Percentiles rank a stretch among this genome's conserved stretches.
Conservation (phyloP, 495 filamentous ascomycete species). For the Penicillium crystallinum region DNA sequence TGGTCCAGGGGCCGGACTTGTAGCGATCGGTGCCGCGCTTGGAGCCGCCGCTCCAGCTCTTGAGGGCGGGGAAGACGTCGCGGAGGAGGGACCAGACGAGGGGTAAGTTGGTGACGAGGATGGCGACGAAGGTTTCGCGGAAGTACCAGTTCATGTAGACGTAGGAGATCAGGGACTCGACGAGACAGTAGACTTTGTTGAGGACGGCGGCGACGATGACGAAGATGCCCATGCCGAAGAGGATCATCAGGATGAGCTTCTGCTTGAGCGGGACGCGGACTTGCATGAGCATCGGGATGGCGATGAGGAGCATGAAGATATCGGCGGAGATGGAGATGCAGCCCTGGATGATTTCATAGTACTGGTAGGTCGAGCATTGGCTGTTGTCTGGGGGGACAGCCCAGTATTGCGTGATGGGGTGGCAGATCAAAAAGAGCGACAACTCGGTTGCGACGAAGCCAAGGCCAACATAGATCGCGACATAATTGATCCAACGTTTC, state of each 20-base stretch:
- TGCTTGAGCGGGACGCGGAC: slow-evolving; percentile 50
- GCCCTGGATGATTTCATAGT: slow-evolving; percentile 49
- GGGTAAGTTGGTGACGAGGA: slow-evolving; percentile 62
- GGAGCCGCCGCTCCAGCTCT: slow-evolving; percentile 44
- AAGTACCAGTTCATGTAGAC: slow-evolving; percentile 68
- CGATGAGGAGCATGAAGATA: slow-evolving; percentile 58
- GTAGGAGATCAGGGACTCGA: slow-evolving; percentile 40
- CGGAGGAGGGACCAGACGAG: slow-evolving; percentile 60
- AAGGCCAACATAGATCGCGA: slow-evolving; percentile 51
- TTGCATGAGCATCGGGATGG: slow-evolving; percentile 56
- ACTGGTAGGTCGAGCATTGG: slow-evolving; percentile 48
- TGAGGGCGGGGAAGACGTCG: slow-evolving; percentile 51
- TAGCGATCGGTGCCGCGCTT: slow-evolving; percentile 35
- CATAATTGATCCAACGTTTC: slow-evolving; percentile 37
- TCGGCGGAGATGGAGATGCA: slow-evolving; percentile 63
- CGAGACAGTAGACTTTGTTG: slow-evolving; percentile 65
- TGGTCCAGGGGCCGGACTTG: slow-evolving; percentile 34
- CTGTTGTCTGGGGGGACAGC: slow-evolving; percentile 42
- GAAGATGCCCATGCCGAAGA: slow-evolving; percentile 59
- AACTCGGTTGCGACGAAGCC: slow-evolving; percentile 57
- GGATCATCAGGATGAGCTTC: slow-evolving; percentile 51
- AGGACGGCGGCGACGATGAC: slow-evolving; percentile 60
- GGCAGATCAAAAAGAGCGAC: slow-evolving; percentile 60
- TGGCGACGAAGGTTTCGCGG: slow-evolving; percentile 61
- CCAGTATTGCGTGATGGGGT: slow-evolving; percentile 58